Conservation (phyloP, 768 basidiomycete species). For the Mycena vulgaris region DNA sequence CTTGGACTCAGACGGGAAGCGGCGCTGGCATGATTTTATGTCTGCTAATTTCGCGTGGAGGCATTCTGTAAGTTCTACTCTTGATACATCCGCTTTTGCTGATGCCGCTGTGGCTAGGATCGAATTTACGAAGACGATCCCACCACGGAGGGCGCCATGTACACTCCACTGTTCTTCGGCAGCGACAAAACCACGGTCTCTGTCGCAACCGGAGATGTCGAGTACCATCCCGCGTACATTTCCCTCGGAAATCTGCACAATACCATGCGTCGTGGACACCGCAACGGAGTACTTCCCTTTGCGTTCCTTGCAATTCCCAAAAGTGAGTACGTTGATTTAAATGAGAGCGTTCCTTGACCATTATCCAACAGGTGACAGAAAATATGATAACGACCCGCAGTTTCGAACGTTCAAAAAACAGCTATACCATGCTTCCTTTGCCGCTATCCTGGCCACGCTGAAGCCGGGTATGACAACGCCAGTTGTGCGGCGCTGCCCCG, state of each 20-base stretch:
- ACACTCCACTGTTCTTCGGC: slow-evolving; percentile 36
- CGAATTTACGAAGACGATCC: slow-evolving; percentile 26
- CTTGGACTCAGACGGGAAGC: slow-evolving; percentile 40
- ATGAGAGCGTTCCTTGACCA: not conserved
- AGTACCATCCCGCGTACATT: slow-evolving; percentile 44
- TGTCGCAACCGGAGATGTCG: slow-evolving; percentile 41
- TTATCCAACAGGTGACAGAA: slow-evolving; percentile 20
- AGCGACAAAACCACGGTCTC: slow-evolving; percentile 48
- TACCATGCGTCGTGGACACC: slow-evolving; percentile 40
- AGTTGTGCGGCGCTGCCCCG: slow-evolving; percentile 43
- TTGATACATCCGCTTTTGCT: not conserved
- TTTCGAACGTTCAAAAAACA: slow-evolving; percentile 38
- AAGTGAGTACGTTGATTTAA: too few relatives aligned
- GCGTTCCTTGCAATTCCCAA: slow-evolving; percentile 50
- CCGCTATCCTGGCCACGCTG: slow-evolving; percentile 14
- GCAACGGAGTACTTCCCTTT: slow-evolving; percentile 41
- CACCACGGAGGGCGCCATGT: slow-evolving; percentile 22
- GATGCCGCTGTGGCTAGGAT: too few relatives aligned
- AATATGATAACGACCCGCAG: slow-evolving; percentile 18
- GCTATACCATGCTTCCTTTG: slow-evolving; percentile 35
- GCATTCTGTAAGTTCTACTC: slow-evolving; percentile 51
- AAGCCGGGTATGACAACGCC: slow-evolving; percentile 31
- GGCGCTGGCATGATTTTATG: slow-evolving; percentile 54
- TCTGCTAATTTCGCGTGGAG: slow-evolving; percentile 59
- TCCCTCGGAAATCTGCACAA: slow-evolving; percentile 44